Percentiles rank a stretch among this genome's conserved stretches.
phyloP scores from a whole-genome alignment of 208 protist genomes.

The Tetramitus jugosus region DNA sequence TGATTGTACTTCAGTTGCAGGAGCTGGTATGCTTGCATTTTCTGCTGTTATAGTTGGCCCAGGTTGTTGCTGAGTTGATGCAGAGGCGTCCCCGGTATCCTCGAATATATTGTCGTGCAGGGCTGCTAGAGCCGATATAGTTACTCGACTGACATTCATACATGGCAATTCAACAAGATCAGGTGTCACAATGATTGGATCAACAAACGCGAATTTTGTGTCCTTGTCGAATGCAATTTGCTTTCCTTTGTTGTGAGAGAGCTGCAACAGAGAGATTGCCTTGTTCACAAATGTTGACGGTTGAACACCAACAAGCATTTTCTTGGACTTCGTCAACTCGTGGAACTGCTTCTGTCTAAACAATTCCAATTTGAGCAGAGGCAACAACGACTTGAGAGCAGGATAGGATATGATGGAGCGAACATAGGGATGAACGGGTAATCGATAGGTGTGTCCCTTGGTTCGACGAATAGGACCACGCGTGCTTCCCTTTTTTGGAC shows the following conservation, averaged over 20 bases:
- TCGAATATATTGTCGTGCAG: background rate
- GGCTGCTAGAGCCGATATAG: background rate
- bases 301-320: background rate
- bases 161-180: background rate
- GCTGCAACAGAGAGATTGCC: background rate
- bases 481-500: too few relatives aligned
- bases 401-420: too few relatives aligned
- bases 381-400: too few relatives aligned
- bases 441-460: too few relatives aligned
- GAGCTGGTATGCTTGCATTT: too few relatives aligned
- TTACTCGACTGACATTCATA: background rate
- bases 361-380: background rate
- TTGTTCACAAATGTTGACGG: background rate
- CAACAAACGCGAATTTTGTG: background rate
- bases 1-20: too few relatives aligned
- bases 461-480: too few relatives aligned
- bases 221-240: too few relatives aligned
- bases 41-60: too few relatives aligned
- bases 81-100: background rate
- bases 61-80: too few relatives aligned
- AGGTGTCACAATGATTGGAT: background rate
- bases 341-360: background rate
- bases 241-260: background rate
- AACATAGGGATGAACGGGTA: too few relatives aligned
- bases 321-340: background rate